Conservation (phyloP, 2,329 filamentous ascomycete species). For the Fusarium sp. region DNA sequence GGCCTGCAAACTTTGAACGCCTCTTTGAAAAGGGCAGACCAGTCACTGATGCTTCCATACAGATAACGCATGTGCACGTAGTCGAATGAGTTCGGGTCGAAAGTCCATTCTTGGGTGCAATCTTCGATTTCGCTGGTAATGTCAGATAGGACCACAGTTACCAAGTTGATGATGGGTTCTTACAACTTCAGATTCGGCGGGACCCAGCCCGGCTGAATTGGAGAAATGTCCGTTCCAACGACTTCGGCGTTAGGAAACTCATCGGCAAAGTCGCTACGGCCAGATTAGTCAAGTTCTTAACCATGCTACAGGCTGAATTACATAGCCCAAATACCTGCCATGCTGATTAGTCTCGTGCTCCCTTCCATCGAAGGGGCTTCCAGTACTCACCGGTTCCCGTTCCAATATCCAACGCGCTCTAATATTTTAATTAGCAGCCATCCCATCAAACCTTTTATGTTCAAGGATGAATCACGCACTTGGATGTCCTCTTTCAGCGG, state of each 20-base stretch:
- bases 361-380: accelerated
- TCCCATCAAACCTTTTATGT: accelerated
- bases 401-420: conserved; percentile 62
- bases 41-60: conserved; percentile 70
- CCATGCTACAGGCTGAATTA: conserved; percentile 23
- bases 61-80: conserved; percentile 73
- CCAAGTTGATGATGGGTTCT: accelerated
- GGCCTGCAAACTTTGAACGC: conserved; percentile 68
- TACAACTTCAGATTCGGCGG: conserved; percentile 60
- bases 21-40: conserved; percentile 66
- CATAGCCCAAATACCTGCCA: conserved; percentile 61
- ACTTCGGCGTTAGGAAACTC: conserved; percentile 61
- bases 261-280: conserved; percentile 63
- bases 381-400: conserved; percentile 65
- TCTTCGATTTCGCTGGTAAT: conserved; percentile 45
- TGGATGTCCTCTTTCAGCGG: conserved; percentile 46
- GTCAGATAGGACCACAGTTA: background rate
- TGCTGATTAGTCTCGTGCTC: accelerated
- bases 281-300: accelerated
- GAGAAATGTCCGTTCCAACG: conserved; percentile 69
- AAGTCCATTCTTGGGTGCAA: conserved; percentile 53
- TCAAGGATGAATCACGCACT: background rate
- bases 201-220: conserved; percentile 70
- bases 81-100: conserved; percentile 62
- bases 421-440: conserved; percentile 3